Evolutionary conservation across 2,329 filamentous ascomycete genomes (phyloP).

Genomic region (Nectriaceae sp.): DNA sequence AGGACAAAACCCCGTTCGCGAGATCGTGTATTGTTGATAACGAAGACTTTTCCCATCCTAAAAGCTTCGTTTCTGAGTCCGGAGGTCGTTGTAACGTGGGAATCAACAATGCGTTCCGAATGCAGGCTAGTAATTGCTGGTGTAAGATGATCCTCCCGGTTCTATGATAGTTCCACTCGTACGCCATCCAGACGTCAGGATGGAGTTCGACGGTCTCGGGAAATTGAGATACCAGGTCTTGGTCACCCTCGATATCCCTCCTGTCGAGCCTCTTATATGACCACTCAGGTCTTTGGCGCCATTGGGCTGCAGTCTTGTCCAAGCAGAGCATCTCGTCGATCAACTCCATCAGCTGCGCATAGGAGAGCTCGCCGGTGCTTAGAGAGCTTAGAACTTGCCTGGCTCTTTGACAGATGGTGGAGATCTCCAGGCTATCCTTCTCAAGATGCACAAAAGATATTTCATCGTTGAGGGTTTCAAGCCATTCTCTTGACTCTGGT

Average conservation of each 20-base stretch:
- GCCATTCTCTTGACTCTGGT: slow-evolving; percentile 31
- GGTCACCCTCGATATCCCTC: slow-evolving; percentile 15
- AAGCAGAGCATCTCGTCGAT: slow-evolving; percentile 33
- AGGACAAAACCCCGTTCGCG: slow-evolving; percentile 36
- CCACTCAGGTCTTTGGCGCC: slow-evolving; percentile 37
- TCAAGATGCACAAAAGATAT: slow-evolving; percentile 19
- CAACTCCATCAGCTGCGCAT: slow-evolving; percentile 20
- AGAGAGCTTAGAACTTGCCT: slow-evolving; percentile 26
- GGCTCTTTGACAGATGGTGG: slow-evolving; percentile 31
- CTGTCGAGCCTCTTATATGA: slow-evolving; percentile 27
- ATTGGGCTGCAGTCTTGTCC: slow-evolving; percentile 31
- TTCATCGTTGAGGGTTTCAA: slow-evolving; percentile 32
- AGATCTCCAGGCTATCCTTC: slow-evolving; percentile 16
- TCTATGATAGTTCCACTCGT: slow-evolving; percentile 44
- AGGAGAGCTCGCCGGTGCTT: background rate
- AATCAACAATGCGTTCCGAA: slow-evolving; percentile 11
- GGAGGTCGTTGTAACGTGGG: background rate
- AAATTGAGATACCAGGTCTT: slow-evolving; percentile 6
- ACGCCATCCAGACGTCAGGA: slow-evolving; percentile 41
- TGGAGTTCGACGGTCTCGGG: slow-evolving; percentile 36
- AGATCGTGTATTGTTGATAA: slow-evolving; percentile 29
- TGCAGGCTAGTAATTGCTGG: slow-evolving; percentile 35
- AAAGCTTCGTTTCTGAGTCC: background rate
- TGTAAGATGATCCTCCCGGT: slow-evolving; percentile 39
- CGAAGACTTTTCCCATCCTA: slow-evolving; percentile 11